Percentiles rank a stretch among this genome's conserved stretches.
phyloP scores from a whole-genome alignment of 176 grass and related monocot species.

The Cenchrus purpureus region DNA sequence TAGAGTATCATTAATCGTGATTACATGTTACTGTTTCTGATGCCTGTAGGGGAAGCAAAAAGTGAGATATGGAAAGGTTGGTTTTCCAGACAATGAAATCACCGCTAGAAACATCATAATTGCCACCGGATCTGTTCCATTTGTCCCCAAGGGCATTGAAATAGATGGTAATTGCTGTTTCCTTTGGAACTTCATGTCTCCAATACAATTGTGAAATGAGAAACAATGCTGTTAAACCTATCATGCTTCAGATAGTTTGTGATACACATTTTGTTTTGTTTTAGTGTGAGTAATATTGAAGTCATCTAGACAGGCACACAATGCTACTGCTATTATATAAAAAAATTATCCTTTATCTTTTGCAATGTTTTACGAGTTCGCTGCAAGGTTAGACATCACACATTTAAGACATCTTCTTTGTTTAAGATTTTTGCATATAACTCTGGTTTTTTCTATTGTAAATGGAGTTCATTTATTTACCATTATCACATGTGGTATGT shows the following conservation, averaged over 20 bases:
- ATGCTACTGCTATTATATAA: not conserved
- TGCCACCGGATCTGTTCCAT: conserved; percentile 74
- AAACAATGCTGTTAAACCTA: conserved; percentile 16
- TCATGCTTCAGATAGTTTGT: conserved; percentile 27
- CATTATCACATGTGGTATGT: not conserved
- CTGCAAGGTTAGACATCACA: not conserved
- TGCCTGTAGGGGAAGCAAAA: conserved; percentile 59
- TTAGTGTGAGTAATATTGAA: not conserved
- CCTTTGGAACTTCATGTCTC: not conserved
- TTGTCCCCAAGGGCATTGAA: conserved; percentile 87
- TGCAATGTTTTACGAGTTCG: conserved; percentile 13
- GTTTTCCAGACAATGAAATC: conserved; percentile 74
- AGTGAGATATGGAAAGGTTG: conserved; percentile 73
- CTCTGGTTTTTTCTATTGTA: not conserved
- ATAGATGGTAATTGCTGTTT: conserved; percentile 69
- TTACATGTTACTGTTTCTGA: conserved; percentile 6
- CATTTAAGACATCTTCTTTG: not conserved
- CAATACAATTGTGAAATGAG: not conserved
- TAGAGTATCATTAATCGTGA: not conserved
- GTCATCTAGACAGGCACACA: not conserved
- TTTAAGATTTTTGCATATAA: not conserved
- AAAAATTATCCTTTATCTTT: not conserved
- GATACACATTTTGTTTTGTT: not conserved
- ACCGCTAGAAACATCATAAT: conserved; percentile 78
- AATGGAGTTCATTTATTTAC: not conserved